Conservation (phyloP, 2,329 filamentous ascomycete species). For the Trichoderma sp. region DNA sequence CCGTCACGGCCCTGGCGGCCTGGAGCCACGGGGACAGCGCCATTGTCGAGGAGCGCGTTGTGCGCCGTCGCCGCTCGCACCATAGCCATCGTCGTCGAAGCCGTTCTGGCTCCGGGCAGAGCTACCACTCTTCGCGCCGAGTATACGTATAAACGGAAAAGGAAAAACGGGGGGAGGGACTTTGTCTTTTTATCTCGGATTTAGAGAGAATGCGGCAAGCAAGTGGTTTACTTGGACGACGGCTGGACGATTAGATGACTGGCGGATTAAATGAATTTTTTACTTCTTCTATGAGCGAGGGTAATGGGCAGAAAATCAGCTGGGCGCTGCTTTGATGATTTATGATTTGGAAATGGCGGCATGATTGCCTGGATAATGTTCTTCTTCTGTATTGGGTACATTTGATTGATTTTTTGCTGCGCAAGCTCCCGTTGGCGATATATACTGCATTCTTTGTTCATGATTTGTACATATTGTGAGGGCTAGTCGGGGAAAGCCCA, state of each 20-base stretch:
- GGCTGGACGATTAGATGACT: background rate
- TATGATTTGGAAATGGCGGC: slow-evolving; percentile 8
- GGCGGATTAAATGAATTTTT: background rate
- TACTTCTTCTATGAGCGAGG: background rate
- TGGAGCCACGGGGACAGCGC: slow-evolving; percentile 57
- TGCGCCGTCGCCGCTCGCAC: slow-evolving; percentile 37
- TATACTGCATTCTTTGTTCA: background rate
- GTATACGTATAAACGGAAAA: slow-evolving; percentile 49
- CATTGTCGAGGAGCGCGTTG: slow-evolving; percentile 37
- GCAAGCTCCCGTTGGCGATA: background rate
- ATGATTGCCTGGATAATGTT: background rate
- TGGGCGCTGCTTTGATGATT: slow-evolving; percentile 12
- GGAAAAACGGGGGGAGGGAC: background rate
- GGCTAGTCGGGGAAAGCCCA: background rate
- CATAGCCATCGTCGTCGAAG: slow-evolving; percentile 47
- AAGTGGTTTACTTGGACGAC: background rate
- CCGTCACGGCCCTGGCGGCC: slow-evolving; percentile 73
- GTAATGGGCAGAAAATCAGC: background rate
- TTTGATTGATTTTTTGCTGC: background rate
- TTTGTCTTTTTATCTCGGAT: background rate
- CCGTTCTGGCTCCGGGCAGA: slow-evolving; percentile 42
- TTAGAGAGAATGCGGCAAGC: background rate
- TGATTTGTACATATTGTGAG: slow-evolving; percentile 14
- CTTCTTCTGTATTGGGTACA: background rate
- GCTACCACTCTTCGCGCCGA: slow-evolving; percentile 53